These are phyloP conservation scores for Spirogloea muscicola DNA, from an alignment of 139 green algal genomes.

Conservation along the genomic window DNA sequence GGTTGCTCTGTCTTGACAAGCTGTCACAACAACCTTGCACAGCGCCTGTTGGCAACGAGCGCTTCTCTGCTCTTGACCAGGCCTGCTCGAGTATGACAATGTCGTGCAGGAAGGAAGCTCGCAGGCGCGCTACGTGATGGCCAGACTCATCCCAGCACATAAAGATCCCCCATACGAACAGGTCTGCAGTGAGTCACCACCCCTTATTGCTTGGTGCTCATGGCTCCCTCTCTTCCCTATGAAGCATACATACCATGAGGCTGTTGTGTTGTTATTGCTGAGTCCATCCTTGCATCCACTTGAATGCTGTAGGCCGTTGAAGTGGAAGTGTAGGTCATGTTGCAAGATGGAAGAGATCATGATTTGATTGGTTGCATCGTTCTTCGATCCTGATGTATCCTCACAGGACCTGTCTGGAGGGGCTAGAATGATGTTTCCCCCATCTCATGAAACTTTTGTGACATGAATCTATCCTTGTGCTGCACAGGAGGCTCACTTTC, in stretches of 20 bases:
- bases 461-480: not conserved
- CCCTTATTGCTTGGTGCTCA: not conserved
- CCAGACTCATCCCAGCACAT: conserved; percentile 47
- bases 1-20: no score
- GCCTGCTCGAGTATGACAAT: not conserved
- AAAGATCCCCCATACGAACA: conserved; percentile 47
- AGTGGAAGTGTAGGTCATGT: no score
- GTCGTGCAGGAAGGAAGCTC: conserved; percentile 42
- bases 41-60: not conserved
- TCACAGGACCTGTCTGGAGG: not conserved
- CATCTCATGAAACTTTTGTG: no score
- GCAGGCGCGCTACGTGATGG: conserved; percentile 45
- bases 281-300: not conserved
- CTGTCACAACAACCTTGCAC: no score
- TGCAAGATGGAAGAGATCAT: no score
- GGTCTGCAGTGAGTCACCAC: not conserved
- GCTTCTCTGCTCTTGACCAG: not conserved
- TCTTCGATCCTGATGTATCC: not conserved
- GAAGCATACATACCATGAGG: not conserved
- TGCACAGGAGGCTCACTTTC: conserved; percentile 35
- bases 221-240: not conserved
- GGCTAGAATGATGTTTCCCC: not conserved
- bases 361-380: no score
- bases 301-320: not conserved
- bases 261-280: not conserved